Conservation (phyloP, 164 flowering plant genomes). For the Liquidambar formosana region DNA sequence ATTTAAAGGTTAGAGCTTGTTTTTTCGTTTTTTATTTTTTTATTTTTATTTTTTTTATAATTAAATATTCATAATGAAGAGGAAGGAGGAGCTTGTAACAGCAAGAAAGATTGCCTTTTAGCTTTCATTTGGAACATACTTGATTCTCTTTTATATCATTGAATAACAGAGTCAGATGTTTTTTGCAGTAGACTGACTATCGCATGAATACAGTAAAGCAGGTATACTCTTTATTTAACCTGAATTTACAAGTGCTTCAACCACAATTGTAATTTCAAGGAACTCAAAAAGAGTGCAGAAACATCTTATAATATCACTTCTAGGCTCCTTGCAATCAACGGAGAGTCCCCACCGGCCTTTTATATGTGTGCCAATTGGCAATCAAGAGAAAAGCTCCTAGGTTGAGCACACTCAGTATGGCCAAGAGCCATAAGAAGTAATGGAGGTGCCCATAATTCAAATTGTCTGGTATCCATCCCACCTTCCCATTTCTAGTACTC, state of each 20-base stretch:
- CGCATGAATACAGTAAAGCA: no score
- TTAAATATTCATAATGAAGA: no score
- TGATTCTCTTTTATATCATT: neutral
- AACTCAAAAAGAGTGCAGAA: no score
- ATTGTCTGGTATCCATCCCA: constrained; percentile 81
- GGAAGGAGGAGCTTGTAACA: no score
- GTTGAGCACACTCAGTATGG: constrained; percentile 57
- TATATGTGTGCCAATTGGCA: constrained; percentile 69
- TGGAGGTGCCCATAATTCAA: constrained; percentile 67
- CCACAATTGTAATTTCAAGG: constrained; percentile 1
- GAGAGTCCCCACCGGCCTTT: constrained; percentile 48
- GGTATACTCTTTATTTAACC: neutral
- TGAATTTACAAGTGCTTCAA: neutral
- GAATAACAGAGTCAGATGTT: neutral
- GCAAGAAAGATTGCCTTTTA: no score
- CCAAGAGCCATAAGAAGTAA: constrained; percentile 67
- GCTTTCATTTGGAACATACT: neutral
- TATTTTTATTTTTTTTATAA: no score
- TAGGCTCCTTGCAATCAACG: constrained; percentile 20
- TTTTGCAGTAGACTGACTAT: neutral
- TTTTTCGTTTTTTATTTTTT: no score
- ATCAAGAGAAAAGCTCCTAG: constrained; percentile 45
- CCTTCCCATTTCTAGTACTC: constrained; percentile 51
- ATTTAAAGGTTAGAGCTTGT: no score
- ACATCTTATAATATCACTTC: constrained; percentile 3